phyloP scores from a whole-genome alignment of 2,329 filamentous ascomycete species.

The Trichoderma atrobrunneum region DNA sequence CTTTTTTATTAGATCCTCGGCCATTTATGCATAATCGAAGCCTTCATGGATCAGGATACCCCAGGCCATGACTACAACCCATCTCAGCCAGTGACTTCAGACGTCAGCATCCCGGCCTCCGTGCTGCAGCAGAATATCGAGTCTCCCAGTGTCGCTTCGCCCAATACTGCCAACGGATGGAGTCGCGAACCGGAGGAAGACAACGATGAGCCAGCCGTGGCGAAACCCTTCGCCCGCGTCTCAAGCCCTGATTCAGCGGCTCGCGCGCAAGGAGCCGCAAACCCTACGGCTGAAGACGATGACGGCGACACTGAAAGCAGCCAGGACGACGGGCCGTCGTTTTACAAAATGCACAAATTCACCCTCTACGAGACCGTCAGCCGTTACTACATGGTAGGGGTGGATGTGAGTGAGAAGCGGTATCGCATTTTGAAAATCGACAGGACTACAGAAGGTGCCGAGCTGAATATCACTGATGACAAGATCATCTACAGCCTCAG shows the following conservation, averaged over 20 bases:
- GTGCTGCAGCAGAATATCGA: conserved; percentile 39
- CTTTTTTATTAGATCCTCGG: neutral
- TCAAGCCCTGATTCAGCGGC: conserved; percentile 48
- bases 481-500: conserved; percentile 90
- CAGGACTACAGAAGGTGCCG: conserved; percentile 71
- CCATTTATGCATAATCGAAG: neutral
- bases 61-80: neutral
- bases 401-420: conserved; percentile 81
- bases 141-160: conserved; percentile 28
- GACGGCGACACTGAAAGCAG: conserved; percentile 27
- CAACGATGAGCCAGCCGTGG: conserved; percentile 57
- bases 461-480: conserved; percentile 85
- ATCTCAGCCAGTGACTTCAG: conserved; percentile 12
- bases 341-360: conserved; percentile 86
- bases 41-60: conserved; percentile 2
- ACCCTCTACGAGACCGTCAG: conserved; percentile 95
- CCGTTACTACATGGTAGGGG: conserved; percentile 90
- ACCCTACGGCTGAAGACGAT: conserved; percentile 19
- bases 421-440: conserved; percentile 96
- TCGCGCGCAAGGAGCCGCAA: conserved; percentile 23
- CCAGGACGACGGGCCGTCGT: conserved; percentile 29
- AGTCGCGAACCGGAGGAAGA: conserved; percentile 43
- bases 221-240: conserved; percentile 56
- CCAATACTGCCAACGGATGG: conserved; percentile 27
- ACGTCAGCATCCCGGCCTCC: conserved; percentile 31